Conservation (phyloP, 306 rosid species). For the Pueraria montana region DNA sequence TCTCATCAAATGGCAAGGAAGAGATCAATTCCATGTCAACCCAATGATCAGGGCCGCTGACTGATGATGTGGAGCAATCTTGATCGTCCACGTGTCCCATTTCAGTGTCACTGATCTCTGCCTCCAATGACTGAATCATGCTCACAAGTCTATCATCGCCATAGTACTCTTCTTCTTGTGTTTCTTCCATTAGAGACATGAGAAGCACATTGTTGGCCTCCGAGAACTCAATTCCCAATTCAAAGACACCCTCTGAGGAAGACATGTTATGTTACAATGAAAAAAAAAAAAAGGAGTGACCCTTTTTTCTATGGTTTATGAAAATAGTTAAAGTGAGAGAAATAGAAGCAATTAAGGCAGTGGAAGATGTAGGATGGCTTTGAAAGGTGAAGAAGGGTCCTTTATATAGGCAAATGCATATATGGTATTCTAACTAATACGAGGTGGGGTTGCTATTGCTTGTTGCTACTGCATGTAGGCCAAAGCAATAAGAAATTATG, state of each 20-base stretch:
- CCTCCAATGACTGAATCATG: conserved; percentile 65
- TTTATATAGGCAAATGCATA: conserved; percentile 42
- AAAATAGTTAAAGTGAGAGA: conserved; percentile 5
- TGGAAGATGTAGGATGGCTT: background rate
- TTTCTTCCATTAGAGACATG: conserved; percentile 59
- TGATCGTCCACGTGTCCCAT: conserved; percentile 39
- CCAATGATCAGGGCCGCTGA: conserved; percentile 42
- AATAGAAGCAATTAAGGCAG: background rate
- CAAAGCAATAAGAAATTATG: background rate
- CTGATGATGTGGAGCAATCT: conserved; percentile 48
- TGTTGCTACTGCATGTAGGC: background rate
- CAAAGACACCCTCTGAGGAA: conserved; percentile 44
- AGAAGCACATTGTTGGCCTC: conserved; percentile 53
- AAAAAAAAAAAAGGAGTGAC: background rate
- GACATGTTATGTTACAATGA: conserved; percentile 34
- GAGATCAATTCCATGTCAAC: conserved; percentile 49
- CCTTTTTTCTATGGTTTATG: background rate
- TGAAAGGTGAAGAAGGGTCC: conserved; percentile 26
- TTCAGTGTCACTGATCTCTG: conserved; percentile 49
- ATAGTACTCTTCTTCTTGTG: conserved; percentile 52
- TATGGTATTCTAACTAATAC: background rate
- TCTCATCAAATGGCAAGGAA: conserved; percentile 45
- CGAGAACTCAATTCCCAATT: conserved; percentile 40
- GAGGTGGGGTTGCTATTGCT: background rate
- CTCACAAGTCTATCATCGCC: conserved; percentile 61